Percentiles rank a stretch among this genome's conserved stretches.
phyloP scores from a whole-genome alignment of 768 basidiomycete species.

The Pleurotus tuber-regium region DNA sequence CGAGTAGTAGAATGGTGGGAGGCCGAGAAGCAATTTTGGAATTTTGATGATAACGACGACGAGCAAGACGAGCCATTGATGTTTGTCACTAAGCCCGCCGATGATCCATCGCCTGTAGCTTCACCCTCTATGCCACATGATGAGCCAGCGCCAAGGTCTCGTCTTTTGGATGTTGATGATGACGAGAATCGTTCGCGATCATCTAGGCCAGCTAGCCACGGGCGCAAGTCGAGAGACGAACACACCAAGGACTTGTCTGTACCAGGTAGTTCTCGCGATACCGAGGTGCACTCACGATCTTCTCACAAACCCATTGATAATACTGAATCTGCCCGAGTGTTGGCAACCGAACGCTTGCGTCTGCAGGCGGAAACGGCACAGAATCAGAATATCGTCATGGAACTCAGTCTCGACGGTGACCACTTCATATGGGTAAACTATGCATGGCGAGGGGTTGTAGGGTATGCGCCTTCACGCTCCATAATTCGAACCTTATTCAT shows the following conservation, averaged over 20 bases:
- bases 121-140: slow-evolving; percentile 35
- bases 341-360: slow-evolving; percentile 84
- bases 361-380: slow-evolving; percentile 93
- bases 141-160: slow-evolving; percentile 40
- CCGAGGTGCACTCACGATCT: slow-evolving; percentile 31
- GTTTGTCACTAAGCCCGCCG: slow-evolving; percentile 90
- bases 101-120: slow-evolving; percentile 42
- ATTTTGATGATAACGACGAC: slow-evolving; percentile 90
- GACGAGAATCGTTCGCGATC: slow-evolving; percentile 52
- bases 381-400: slow-evolving; percentile 94
- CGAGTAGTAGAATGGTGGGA: slow-evolving; percentile 99
- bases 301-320: slow-evolving; percentile 53
- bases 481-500: slow-evolving; percentile 13
- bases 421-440: slow-evolving; percentile 96
- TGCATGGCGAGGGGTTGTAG: slow-evolving; percentile 90
- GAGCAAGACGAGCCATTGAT: slow-evolving; percentile 89
- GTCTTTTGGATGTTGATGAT: slow-evolving; percentile 52
- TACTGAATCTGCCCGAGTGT: slow-evolving; percentile 75
- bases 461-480: slow-evolving; percentile 46
- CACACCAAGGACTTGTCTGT: slow-evolving; percentile 45
- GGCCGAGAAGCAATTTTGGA: slow-evolving; percentile 99
- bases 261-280: slow-evolving; percentile 28
- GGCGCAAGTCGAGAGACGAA: slow-evolving; percentile 58
- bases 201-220: slow-evolving; percentile 47
- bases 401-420: slow-evolving; percentile 91